Conservation (phyloP, 371 early-diverging fungal genomes). For the Apophysomyces variabilis region DNA sequence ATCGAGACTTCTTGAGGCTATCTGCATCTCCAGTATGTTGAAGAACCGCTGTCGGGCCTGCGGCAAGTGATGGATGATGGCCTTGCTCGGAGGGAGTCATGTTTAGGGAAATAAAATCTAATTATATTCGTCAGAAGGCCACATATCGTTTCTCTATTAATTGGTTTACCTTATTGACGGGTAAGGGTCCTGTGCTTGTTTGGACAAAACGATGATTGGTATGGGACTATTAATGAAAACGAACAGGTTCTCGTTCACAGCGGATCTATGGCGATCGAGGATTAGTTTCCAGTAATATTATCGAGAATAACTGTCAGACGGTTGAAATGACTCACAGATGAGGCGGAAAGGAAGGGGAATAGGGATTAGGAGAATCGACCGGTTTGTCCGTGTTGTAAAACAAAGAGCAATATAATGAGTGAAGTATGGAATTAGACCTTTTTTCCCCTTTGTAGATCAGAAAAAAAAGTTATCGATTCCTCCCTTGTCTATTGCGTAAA, state of each 20-base stretch:
- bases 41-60: conserved; percentile 21
- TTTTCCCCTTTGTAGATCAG: conserved; percentile 6
- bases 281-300: background rate
- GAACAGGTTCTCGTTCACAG: conserved; percentile 8
- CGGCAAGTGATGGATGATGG: conserved; percentile 21
- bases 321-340: conserved; percentile 8
- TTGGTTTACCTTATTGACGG: conserved; percentile 7
- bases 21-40: conserved; percentile 23
- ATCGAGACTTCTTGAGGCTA: conserved; percentile 21
- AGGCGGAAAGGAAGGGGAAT: background rate
- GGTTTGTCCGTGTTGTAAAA: conserved; percentile 4
- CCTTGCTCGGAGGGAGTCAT: conserved; percentile 27
- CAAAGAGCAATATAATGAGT: conserved; percentile 1
- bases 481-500: conserved; percentile 6
- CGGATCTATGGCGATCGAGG: conserved; percentile 4
- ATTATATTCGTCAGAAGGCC: background rate
- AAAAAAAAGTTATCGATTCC: conserved; percentile 8
- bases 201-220: conserved; percentile 10
- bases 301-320: background rate
- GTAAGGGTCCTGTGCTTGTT: conserved; percentile 6
- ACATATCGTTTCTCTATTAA: background rate
- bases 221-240: background rate
- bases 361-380: conserved; percentile 10
- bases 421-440: conserved; percentile 1
- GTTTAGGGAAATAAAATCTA: conserved; percentile 7